Evolutionary conservation across 2,329 filamentous ascomycete genomes (phyloP), one percentile per base, ranked within the genome.

Genomic region (Leptosphaerulina australis): DNA sequence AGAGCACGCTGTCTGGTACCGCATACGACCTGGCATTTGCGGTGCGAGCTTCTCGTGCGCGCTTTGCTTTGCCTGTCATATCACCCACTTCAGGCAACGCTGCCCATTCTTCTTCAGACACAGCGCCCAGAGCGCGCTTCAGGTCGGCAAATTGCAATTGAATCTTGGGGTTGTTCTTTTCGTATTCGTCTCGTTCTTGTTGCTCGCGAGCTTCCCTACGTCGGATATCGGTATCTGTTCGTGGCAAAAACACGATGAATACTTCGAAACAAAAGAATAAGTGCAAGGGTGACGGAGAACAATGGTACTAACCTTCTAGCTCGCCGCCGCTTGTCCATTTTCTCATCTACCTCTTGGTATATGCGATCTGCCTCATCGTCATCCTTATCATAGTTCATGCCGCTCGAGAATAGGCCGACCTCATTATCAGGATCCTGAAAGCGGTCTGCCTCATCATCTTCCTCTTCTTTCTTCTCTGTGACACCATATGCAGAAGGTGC

Each of bases 351-450:
- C 69, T 91, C 88, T 67, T 92, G 88, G 78, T 96, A 99, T 67
- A 99, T 96, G 66, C 90, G 83, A 76, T 99, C 94, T 33, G 94
- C 94, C 74, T 99, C 95, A 67, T 99, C 94, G 68, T 99, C 94
- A 48, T 99, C 94, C 72, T 94, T 89, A 72, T 97, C 94, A 77
- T 96, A 99, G 50, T 71, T 72, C 64, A 94, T 89, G 26, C 94
- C 94, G 47, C 91, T 93, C 3, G 94, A 92, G 67, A 99, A 99
- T 17, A 99, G 79, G 4, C 95, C 94, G 37, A 94, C 89, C 73
- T 99, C 94, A 67, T 97, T 97, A 66, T 99, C 94, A 0, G 94
- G 94, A 70, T 99, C 94, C 69, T 96, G 91, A 67, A 91, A 97
- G 36, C 93, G 87, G 44, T 88, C 87, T 44, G 88, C 87, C 25